Percentiles rank a stretch among this genome's conserved stretches.
These are phyloP conservation scores for Leccinum subtestaceum DNA, from an alignment of 768 basidiomycete species.

Conservation along the genomic window DNA sequence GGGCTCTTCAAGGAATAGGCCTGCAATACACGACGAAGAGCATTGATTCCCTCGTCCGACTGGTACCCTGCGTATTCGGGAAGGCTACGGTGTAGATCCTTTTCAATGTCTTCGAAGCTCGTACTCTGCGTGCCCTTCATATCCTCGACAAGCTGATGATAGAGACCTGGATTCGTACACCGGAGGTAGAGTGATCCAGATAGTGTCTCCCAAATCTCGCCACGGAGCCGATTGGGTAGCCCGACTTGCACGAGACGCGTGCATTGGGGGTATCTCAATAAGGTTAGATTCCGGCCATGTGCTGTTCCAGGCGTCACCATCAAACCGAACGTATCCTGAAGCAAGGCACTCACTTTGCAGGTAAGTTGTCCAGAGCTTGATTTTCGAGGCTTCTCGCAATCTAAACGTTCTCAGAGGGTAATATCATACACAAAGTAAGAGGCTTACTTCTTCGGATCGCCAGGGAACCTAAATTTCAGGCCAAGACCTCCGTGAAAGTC, in stretches of 20 bases:
- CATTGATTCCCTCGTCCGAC: conserved; percentile 77
- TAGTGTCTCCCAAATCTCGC: conserved; percentile 27
- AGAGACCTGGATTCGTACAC: conserved; percentile 80
- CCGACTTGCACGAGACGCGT: too few species aligned
- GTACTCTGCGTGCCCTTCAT: conserved; percentile 77
- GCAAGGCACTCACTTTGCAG: conserved; percentile 54
- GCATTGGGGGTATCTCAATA: conserved; percentile 93
- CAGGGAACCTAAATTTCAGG: conserved; percentile 83
- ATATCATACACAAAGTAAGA: background rate
- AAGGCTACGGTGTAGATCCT: conserved; percentile 92
- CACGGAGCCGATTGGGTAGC: too few species aligned
- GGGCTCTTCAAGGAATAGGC: conserved; percentile 97
- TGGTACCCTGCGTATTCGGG: conserved; percentile 98
- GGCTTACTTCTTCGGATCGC: conserved; percentile 85
- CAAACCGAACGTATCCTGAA: background rate
- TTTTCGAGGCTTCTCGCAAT: conserved; percentile 87
- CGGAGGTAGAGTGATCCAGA: conserved; percentile 93
- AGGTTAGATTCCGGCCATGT: conserved; percentile 92
- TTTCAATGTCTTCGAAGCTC: conserved; percentile 98
- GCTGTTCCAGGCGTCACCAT: conserved; percentile 40
- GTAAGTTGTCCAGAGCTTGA: conserved; percentile 93
- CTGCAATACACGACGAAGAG: conserved; percentile 85
- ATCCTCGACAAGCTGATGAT: conserved; percentile 69
- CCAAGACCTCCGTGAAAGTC: conserved; percentile 78
- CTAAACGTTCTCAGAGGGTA: conserved; percentile 37